Percentiles rank a stretch among this genome's conserved stretches.
Evolutionary conservation across 495 filamentous ascomycete species (phyloP).

Genomic region (Penicillium parvum): DNA sequence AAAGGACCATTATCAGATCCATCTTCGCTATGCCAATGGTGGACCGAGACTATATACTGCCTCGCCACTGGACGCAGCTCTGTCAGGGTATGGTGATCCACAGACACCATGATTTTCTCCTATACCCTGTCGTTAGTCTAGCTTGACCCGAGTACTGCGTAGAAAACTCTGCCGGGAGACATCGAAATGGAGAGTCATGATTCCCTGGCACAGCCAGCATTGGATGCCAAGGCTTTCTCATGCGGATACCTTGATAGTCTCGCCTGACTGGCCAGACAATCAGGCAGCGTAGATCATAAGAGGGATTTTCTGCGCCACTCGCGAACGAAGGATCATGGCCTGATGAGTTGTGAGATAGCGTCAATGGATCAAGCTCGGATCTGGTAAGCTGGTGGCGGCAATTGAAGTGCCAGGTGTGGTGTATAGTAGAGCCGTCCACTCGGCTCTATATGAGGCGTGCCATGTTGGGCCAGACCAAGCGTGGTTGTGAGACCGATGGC

Average conservation of each 20-base stretch:
- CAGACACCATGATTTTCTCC: conserved; percentile 11
- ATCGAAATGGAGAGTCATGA: conserved; percentile 40
- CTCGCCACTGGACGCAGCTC: conserved; percentile 10
- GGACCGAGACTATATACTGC: conserved; percentile 3
- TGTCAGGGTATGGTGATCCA: conserved; percentile 15
- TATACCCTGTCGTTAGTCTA: conserved; percentile 8
- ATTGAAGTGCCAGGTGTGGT: neutral
- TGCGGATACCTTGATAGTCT: conserved; percentile 34
- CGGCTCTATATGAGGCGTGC: conserved; percentile 7
- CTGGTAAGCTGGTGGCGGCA: conserved; percentile 9
- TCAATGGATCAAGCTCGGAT: conserved; percentile 57
- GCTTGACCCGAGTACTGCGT: conserved; percentile 20
- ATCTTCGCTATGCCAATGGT: conserved; percentile 14
- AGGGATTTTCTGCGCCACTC: conserved; percentile 29
- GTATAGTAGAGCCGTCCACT: conserved; percentile 12
- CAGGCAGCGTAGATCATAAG: conserved; percentile 40
- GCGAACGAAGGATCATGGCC: too few species aligned
- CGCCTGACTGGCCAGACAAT: conserved; percentile 49
- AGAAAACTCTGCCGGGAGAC: conserved; percentile 13
- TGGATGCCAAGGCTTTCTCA: conserved; percentile 26
- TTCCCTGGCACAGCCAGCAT: conserved; percentile 45
- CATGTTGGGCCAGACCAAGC: neutral
- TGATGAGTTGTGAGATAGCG: conserved; percentile 37
- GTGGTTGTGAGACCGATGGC: neutral
- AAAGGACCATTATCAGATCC: conserved; percentile 12